phyloP scores from a whole-genome alignment of 2,329 filamentous ascomycete genomes.

The Botrytis byssoidea region DNA sequence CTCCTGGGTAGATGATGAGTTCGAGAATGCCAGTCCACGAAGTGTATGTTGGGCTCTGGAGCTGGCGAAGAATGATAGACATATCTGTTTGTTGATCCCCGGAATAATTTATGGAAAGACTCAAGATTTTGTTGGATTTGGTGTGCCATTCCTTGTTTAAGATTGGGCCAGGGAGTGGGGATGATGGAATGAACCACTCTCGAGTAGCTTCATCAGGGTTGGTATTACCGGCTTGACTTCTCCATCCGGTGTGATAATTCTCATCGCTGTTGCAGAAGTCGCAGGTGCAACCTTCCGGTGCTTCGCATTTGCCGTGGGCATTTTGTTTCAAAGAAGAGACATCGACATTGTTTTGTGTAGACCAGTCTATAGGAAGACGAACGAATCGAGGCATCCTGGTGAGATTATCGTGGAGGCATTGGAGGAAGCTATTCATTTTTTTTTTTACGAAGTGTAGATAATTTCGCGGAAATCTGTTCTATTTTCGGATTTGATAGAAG shows the following conservation, averaged over 20 bases:
- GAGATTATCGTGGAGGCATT: neutral
- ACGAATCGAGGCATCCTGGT: neutral
- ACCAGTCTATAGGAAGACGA: neutral
- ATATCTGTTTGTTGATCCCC: neutral
- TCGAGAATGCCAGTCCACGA: neutral
- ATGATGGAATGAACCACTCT: neutral
- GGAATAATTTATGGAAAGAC: neutral
- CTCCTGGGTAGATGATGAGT: neutral
- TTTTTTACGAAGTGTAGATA: too few relatives aligned
- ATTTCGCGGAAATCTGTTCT: neutral
- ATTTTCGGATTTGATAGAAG: neutral
- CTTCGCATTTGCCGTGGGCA: neutral
- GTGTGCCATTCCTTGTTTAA: neutral
- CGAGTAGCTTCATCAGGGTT: neutral
- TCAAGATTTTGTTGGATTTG: neutral
- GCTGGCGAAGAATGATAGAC: neutral
- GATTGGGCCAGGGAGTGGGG: neutral
- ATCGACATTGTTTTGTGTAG: neutral
- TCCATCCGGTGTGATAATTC: neutral
- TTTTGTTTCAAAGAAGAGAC: neutral
- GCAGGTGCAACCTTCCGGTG: neutral
- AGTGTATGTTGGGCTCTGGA: neutral
- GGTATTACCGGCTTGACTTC: neutral
- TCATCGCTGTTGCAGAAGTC: neutral
- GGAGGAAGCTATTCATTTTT: neutral